Conservation (phyloP, 2,329 filamentous ascomycete genomes). For the Cercospora sp. region DNA sequence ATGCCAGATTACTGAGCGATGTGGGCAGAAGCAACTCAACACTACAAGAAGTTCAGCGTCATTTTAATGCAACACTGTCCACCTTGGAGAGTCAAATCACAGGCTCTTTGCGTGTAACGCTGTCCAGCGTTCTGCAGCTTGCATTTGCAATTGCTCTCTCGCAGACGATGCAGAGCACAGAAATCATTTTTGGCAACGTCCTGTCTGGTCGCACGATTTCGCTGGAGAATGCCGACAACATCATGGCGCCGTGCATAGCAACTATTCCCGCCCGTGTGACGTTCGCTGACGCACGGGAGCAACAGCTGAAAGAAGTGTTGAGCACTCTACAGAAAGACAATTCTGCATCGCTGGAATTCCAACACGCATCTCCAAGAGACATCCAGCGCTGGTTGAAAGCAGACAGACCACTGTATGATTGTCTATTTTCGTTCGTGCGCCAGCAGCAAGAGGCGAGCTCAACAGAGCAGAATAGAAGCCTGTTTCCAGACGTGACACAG, state of each 20-base stretch:
- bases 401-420: constrained; percentile 21
- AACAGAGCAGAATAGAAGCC: background rate
- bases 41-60: background rate
- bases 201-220: constrained; percentile 18
- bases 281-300: constrained; percentile 2
- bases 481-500: constrained; percentile 6
- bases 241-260: constrained; percentile 24
- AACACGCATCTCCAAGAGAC: constrained; percentile 18
- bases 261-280: constrained; percentile 18
- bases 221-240: constrained; percentile 15
- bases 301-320: background rate
- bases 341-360: constrained; percentile 17
- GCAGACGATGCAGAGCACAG: constrained; percentile 11
- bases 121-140: constrained; percentile 17
- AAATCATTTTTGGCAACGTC: constrained; percentile 24
- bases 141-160: constrained; percentile 18
- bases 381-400: constrained; percentile 20
- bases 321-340: constrained; percentile 13
- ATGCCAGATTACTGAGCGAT: constrained; percentile 12
- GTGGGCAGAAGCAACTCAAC: constrained; percentile 7
- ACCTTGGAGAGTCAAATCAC: constrained; percentile 1
- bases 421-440: constrained; percentile 20
- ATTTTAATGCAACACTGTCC: constrained; percentile 6
- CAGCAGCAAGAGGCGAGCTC: background rate
- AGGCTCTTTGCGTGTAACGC: constrained; percentile 4